Conservation (phyloP, 805 yeast genomes). For the Hemisphaericaspora nanyangensis region DNA sequence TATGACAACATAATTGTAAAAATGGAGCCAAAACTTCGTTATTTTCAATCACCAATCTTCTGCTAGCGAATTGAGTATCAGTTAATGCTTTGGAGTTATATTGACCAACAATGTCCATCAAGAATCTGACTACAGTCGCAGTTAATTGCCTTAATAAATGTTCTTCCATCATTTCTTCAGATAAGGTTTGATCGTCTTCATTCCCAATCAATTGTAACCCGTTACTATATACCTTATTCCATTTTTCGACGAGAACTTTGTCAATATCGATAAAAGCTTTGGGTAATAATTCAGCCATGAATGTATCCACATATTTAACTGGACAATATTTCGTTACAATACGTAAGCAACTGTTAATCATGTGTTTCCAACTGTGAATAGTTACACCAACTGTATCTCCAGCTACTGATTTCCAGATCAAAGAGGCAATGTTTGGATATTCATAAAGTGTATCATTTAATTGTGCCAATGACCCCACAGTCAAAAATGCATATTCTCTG, state of each 20-base stretch:
- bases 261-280: conserved; percentile 71
- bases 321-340: conserved; percentile 91
- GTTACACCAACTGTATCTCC: conserved; percentile 84
- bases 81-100: conserved; percentile 49
- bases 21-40: conserved; percentile 73
- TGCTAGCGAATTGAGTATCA: conserved; percentile 61
- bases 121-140: conserved; percentile 80
- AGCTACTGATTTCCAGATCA: conserved; percentile 83
- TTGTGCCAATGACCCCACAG: conserved; percentile 85
- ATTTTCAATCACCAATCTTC: conserved; percentile 62
- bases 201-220: conserved; percentile 56
- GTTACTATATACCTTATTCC: conserved; percentile 65
- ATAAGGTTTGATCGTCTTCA: conserved; percentile 73
- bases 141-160: conserved; percentile 90
- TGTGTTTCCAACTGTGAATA: conserved; percentile 94
- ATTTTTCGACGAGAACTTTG: conserved; percentile 63
- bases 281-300: conserved; percentile 77
- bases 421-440: conserved; percentile 72
- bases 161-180: conserved; percentile 99
- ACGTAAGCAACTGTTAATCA: conserved; percentile 84
- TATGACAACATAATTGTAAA: conserved; percentile 66
- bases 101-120: conserved; percentile 87
- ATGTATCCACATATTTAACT: conserved; percentile 54
- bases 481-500: conserved; percentile 88
- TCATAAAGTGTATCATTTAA: conserved; percentile 86